phyloP scores from a whole-genome alignment of 1,284 basidiomycete genomes.

The Cutaneotrichosporon sp. region DNA sequence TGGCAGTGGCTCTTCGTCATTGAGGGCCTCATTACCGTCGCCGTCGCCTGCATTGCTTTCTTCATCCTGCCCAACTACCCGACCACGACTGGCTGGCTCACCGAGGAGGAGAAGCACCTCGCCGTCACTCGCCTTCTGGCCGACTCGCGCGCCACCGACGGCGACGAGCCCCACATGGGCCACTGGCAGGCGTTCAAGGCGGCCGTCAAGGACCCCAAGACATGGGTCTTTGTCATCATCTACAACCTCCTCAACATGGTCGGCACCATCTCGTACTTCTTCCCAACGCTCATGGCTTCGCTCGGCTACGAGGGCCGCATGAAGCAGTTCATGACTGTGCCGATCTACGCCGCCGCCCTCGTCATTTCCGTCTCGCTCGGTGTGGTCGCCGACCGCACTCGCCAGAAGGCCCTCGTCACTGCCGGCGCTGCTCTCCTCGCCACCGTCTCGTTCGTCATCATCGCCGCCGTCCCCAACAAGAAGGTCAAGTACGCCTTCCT shows the following conservation, averaged over 20 bases:
- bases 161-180: constrained; percentile 19
- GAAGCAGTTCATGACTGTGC: constrained; percentile 49
- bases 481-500: constrained; percentile 45
- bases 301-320: constrained; percentile 41
- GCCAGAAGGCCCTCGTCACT: constrained; percentile 43
- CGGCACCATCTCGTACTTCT: constrained; percentile 48
- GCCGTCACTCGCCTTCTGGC: constrained; percentile 25
- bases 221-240: constrained; percentile 26
- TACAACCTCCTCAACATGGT: constrained; percentile 43
- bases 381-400: constrained; percentile 39
- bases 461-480: constrained; percentile 32
- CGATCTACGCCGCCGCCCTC: constrained; percentile 48
- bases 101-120: constrained; percentile 28
- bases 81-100: constrained; percentile 40
- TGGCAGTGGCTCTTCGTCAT: constrained; percentile 47
- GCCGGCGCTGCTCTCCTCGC: constrained; percentile 26
- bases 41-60: constrained; percentile 33
- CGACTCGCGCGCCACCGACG: constrained; percentile 12
- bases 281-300: constrained; percentile 42
- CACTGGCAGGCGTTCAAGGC: constrained; percentile 26
- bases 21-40: constrained; percentile 41
- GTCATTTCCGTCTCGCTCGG: constrained; percentile 38
- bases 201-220: constrained; percentile 33
- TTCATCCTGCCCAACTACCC: constrained; percentile 47
- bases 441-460: constrained; percentile 39